Base-by-base conservation (phyloP, 805 yeast genomes). In the Saturnispora zaruensis region DNA sequence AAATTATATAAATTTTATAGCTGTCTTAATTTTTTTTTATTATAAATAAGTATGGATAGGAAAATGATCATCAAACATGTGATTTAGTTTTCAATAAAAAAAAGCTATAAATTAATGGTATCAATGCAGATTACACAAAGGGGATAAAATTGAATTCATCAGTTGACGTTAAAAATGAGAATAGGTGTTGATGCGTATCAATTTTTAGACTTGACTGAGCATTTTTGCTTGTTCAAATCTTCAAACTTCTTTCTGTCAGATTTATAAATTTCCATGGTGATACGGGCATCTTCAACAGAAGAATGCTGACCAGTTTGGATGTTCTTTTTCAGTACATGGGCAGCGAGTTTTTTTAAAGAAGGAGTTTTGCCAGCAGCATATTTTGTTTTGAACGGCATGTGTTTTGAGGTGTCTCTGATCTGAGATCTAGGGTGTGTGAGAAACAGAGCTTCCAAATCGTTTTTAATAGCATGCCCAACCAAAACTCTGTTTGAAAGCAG, bases 211-310 rank as follows among this genome's bases (percentile, higher is more conserved):
- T n/a, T 18, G 6, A 21, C 8, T n/a, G 51, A 49, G 25, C 51
- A 44, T 9, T 48, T 48, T 16, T 36, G 32, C 36, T 13, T 14
- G 37, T 16, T 44, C 18, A 45, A 38, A 42, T 66, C 67, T 55
- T 82, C 93, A 59, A 86, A 82, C 48, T 78, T 87, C 48, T 68
- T 71, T 60, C 78, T 82, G 54, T 78, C 75, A 47, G 76, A 60
- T 53, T 85, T 75, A 60, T 80, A 89, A n/a, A 89, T 65, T 52
- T 82, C 63, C 96, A 89, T 90, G 0, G 96, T 81, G 1, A 90
- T 90, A 59, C 78, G 78, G 0, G 96, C 96, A 68, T 89, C 97
- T 61, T 87, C 96, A 1, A 89, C 87, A 0, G 96, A 87, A 3
- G 93, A 84, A 68, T 90, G 96, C 53, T 79, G 75, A 1, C 82